phyloP scores from a whole-genome alignment of 192 early-diverging fungal genomes.

The Coemansia sp. region DNA sequence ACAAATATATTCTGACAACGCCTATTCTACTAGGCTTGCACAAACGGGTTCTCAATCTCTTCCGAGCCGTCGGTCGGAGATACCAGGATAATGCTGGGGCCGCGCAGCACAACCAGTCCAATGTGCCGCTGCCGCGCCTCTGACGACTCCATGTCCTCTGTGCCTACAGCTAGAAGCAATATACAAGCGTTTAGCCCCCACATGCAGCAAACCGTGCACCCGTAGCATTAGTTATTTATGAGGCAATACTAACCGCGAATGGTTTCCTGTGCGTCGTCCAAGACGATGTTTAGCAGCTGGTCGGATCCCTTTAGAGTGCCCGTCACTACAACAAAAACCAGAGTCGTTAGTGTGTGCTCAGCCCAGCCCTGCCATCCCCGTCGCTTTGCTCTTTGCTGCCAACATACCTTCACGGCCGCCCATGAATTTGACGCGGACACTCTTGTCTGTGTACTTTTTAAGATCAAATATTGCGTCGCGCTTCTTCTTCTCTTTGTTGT shows the following conservation, averaged over 20 bases:
- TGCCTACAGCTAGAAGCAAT: constrained; percentile 10
- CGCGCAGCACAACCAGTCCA: constrained; percentile 86
- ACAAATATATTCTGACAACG: not conserved
- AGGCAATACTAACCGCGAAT: constrained; percentile 59
- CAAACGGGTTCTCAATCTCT: constrained; percentile 90
- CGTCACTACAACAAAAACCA: constrained; percentile 59
- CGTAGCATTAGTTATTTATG: not conserved
- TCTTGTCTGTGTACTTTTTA: constrained; percentile 89
- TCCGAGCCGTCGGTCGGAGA: constrained; percentile 88
- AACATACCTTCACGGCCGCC: constrained; percentile 86
- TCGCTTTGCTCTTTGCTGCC: not conserved
- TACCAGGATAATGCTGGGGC: constrained; percentile 85
- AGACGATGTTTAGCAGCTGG: constrained; percentile 87
- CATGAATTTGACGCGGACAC: constrained; percentile 88
- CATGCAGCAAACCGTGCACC: not conserved
- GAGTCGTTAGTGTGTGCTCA: not conserved
- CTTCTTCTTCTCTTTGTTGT: constrained; percentile 61
- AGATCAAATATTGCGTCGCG: constrained; percentile 93
- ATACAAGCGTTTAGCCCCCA: not conserved
- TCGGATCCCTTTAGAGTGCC: constrained; percentile 92
- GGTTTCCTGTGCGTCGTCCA: constrained; percentile 88
- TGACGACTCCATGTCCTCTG: constrained; percentile 18
- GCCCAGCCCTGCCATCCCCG: not conserved
- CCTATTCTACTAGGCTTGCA: constrained; percentile 38
- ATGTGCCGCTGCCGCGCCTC: constrained; percentile 62